Evolutionary conservation across 1,284 basidiomycete genomes (phyloP), one percentile per base, ranked within the genome.

Genomic region (Pyrrhoderma lamaoense): DNA sequence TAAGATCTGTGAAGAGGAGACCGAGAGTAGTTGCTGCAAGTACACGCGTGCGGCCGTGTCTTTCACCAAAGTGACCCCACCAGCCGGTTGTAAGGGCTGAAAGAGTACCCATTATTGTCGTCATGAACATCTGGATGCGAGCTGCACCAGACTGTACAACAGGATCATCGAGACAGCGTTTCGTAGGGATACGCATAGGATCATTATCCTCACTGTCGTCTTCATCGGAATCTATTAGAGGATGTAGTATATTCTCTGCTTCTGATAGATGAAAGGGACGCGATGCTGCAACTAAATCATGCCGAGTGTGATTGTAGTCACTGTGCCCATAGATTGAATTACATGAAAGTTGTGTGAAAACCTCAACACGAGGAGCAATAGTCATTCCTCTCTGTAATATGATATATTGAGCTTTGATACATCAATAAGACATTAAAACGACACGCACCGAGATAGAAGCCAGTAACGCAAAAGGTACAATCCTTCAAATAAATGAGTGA

Each of bases 51-150:
- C 93, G 76, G 8, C 93, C 93, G 53, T 84, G 67, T 16, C 80
- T 73, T 62, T 94, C 90, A 7, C 89, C 83, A 42, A 85, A 84
- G 53, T 79, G 77, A 35, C 89, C 89, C 93, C 93, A 96, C 76
- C 82, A 91, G 8, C 87, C 89, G 0, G 90, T 90, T 1, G 89
- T 92, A 31, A 93, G 65, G 0, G 88, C 90, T 3, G 86, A 85
- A 3, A 94, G 74, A 3, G 82, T 60, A n/a, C 93, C 93, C 76
- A 86, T 85, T 3, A 76, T 82, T 4, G 85, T 79, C 0, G 82
- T 88, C 74, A 85, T 78, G 53, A 79, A 72, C 2, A 78, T 81
- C 61, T 89, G 86, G 9, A 87, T 66, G 35, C 75, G 74, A 9
- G 84, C 85, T 0, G 85, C 82, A 34, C 74, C 74, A 4, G 79